These are phyloP conservation scores for Fremontodendron californicum DNA, from an alignment of 345 rosid genomes.

Conservation along the genomic window DNA sequence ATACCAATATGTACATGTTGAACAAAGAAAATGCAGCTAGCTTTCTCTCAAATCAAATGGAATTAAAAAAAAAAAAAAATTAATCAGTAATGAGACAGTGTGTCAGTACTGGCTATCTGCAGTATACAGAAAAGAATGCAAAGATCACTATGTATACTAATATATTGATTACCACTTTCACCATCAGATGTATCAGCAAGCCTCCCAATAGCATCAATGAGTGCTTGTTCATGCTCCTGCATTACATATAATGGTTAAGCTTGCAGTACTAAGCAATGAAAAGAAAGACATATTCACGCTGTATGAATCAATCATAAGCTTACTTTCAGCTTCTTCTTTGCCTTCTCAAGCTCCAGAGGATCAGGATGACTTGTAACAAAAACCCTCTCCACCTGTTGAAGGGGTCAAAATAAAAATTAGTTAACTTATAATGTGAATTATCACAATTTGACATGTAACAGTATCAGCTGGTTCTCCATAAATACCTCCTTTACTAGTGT, in stretches of 20 bases:
- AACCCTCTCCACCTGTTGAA: slow-evolving; percentile 72
- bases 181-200: slow-evolving; percentile 92
- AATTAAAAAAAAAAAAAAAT: background rate
- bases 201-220: slow-evolving; percentile 79
- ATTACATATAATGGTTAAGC: slow-evolving; percentile 18
- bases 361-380: slow-evolving; percentile 67
- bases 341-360: slow-evolving; percentile 80
- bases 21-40: background rate
- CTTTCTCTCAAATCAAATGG: background rate
- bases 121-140: background rate
- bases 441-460: background rate
- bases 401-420: background rate
- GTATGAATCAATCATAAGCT: slow-evolving; percentile 16
- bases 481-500: slow-evolving; percentile 77
- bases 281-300: background rate
- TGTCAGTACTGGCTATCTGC: background rate
- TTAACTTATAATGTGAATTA: background rate
- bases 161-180: slow-evolving; percentile 81
- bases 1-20: background rate
- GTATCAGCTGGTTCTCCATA: background rate
- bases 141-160: slow-evolving; percentile 14
- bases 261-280: background rate
- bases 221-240: slow-evolving; percentile 98
- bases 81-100: background rate
- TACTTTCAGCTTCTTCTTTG: slow-evolving; percentile 84